Conservation (phyloP, 108 stramenopile species). For the Stephanodiscus triporus region DNA sequence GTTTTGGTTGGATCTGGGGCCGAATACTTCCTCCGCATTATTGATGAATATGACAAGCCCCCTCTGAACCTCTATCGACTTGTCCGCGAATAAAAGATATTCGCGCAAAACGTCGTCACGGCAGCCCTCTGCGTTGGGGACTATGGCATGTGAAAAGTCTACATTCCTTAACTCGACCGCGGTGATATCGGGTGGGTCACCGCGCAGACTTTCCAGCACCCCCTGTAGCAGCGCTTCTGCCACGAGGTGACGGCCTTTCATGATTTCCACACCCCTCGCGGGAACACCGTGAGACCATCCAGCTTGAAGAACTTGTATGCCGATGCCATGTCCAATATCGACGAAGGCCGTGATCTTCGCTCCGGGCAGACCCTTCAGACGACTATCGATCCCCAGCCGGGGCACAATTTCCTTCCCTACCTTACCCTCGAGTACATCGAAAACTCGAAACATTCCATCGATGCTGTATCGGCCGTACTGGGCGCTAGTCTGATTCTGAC, state of each 20-base stretch:
- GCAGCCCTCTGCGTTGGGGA: neutral
- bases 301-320: slow-evolving; percentile 29
- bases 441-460: slow-evolving; percentile 9
- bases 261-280: slow-evolving; percentile 24
- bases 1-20: slow-evolving; percentile 14
- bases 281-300: slow-evolving; percentile 16
- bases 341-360: slow-evolving; percentile 22
- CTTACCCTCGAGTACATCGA: slow-evolving; percentile 28
- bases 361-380: slow-evolving; percentile 1
- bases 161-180: slow-evolving; percentile 3
- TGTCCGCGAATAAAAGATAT: slow-evolving; percentile 22
- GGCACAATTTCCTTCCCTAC: neutral
- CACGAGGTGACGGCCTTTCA: slow-evolving; percentile 20
- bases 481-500: slow-evolving; percentile 15
- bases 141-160: slow-evolving; percentile 18
- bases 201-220: slow-evolving; percentile 4
- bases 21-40: slow-evolving; percentile 34
- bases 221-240: slow-evolving; percentile 3
- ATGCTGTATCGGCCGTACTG: slow-evolving; percentile 33
- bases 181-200: slow-evolving; percentile 14
- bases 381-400: too few relatives aligned
- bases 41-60: slow-evolving; percentile 32
- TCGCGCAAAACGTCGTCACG: slow-evolving; percentile 13
- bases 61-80: slow-evolving; percentile 9
- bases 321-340: slow-evolving; percentile 37